Percentiles rank a stretch among this genome's conserved stretches.
Conservation (phyloP, 805 yeast species). For the Hanseniaspora pseudoguilliermondii region DNA sequence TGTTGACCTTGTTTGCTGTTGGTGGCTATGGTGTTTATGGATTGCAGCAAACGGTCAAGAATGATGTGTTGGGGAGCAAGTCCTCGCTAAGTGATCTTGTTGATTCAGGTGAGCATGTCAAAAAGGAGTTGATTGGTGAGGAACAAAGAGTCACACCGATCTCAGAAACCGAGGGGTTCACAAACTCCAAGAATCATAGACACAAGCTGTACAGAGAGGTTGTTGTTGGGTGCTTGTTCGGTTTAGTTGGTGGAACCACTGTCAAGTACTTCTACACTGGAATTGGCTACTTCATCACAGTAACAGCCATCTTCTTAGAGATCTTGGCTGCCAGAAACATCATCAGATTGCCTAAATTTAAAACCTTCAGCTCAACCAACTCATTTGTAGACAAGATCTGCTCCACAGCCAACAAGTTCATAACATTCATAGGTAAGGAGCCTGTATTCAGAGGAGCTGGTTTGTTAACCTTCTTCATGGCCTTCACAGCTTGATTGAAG, state of each 20-base stretch:
- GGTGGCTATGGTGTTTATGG: neutral
- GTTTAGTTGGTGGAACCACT: constrained; percentile 4
- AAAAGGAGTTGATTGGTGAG: neutral
- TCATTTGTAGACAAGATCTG: neutral
- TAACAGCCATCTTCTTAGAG: neutral
- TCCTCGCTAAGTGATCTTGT: neutral
- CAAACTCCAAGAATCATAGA: neutral
- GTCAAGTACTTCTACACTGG: neutral
- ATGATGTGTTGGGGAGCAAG: neutral
- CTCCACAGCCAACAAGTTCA: neutral
- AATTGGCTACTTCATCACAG: neutral
- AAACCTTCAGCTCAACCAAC: neutral
- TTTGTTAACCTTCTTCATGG: constrained; percentile 4
- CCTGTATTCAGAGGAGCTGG: constrained; percentile 3
- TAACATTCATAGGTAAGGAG: neutral
- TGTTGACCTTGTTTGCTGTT: neutral
- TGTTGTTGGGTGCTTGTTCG: constrained; percentile 7
- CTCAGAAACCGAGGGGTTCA: neutral
- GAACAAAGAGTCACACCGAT: neutral
- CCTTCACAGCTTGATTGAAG: neutral
- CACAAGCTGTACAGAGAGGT: constrained; percentile 9
- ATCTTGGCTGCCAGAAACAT: neutral
- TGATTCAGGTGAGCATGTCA: neutral
- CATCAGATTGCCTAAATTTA: neutral
- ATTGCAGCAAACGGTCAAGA: neutral